Conservation (phyloP, 177 flowering plant species). For the Tripterygium wilfordii region DNA sequence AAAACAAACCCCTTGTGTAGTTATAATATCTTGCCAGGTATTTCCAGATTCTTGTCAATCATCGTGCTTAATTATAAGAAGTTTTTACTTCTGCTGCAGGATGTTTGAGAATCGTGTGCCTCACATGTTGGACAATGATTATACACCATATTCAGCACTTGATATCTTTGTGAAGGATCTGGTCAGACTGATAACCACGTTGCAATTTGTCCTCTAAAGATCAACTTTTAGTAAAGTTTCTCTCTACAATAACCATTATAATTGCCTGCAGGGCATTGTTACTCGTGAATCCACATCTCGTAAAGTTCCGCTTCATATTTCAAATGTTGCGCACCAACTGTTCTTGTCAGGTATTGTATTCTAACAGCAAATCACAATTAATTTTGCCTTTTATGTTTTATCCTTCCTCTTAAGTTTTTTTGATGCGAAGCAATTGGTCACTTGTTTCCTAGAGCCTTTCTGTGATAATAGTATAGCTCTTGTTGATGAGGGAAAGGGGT, state of each 20-base stretch:
- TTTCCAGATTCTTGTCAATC: no score
- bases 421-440: no score
- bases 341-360: slow-evolving; percentile 67
- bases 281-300: slow-evolving; percentile 59
- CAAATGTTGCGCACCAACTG: slow-evolving; percentile 79
- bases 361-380: neutral
- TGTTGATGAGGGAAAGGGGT: no score
- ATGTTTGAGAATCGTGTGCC: slow-evolving; percentile 99
- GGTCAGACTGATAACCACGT: slow-evolving; percentile 31
- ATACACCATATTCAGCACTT: slow-evolving; percentile 91
- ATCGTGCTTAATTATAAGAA: no score
- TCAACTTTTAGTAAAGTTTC: no score
- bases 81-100: no score
- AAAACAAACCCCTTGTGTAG: no score
- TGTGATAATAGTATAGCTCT: no score
- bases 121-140: slow-evolving; percentile 92
- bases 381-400: neutral
- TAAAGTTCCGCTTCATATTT: slow-evolving; percentile 77
- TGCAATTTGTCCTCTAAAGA: no score
- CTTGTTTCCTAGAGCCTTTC: no score
- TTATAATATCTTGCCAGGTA: no score
- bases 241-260: neutral
- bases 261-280: slow-evolving; percentile 76
- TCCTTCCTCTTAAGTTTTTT: no score
- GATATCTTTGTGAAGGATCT: slow-evolving; percentile 99